Evolutionary conservation across 805 yeast genomes (phyloP), one percentile per base, ranked within the genome.

Genomic region (Saccharomycopsis selenospora): DNA sequence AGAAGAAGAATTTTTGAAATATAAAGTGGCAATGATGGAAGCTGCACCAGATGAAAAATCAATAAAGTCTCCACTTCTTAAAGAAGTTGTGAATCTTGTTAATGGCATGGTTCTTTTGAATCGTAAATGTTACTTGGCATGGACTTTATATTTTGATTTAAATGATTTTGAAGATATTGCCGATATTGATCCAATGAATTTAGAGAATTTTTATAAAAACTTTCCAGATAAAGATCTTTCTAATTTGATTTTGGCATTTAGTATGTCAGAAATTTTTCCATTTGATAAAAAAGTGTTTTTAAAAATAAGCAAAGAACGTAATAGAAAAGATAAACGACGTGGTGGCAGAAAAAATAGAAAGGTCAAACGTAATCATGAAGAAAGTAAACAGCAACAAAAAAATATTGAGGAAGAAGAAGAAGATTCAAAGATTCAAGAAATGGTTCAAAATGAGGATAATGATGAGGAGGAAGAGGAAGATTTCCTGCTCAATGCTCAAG

Each of bases 101-200:
- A 80, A 77, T 13, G 95, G 84, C 29, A 77, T 90, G 81, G 77
- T 89, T 3, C 66, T 82, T 11, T 77, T 91, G 13, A 74, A 77
- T 33, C 76, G 82, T 20, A 71, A 73, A 1, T 78, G 79, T 4
- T 68, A 76, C 30, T 66, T 74, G 26, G 86, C 89, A 1, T 90
- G 96, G 95, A 70, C 73, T 33, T 59, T 81, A 8, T 78, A 77
- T 57, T 75, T 88, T 49, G 93, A 89, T 54, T 84, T 91, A 83
- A 55, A 67, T 23, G 95, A 89, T 61, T 73, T 72, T 4, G 60
- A 60, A 4, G 64, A 70, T 3, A 61, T 88, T 3, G 63, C 67
- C 8, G 71, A 73, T 2, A 60, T 84, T 43, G 81, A 80, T 45
- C 57, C 68, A 14, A 63, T 62, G 7, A 60, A 70, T 3, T 54